These are phyloP conservation scores for Colletotrichum sp. DNA, from an alignment of 2,329 filamentous ascomycete species.

Conservation along the genomic window DNA sequence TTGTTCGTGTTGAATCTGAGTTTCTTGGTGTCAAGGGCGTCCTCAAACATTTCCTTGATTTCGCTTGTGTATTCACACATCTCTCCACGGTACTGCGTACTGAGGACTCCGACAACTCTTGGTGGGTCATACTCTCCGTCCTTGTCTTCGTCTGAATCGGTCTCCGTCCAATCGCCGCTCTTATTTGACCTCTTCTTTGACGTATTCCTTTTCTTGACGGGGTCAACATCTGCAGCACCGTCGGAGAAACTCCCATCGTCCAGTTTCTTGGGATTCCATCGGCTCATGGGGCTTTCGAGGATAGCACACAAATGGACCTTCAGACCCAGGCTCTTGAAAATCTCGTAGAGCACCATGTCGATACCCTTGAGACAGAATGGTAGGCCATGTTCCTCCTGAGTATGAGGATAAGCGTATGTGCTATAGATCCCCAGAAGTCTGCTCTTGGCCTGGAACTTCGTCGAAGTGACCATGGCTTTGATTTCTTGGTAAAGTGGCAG, in stretches of 20 bases:
- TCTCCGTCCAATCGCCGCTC: background rate
- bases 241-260: background rate
- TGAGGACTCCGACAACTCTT: background rate
- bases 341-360: background rate
- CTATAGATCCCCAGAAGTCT: background rate
- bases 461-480: background rate
- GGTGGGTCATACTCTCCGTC: background rate
- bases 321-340: background rate
- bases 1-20: background rate
- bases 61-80: background rate
- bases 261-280: fast-evolving
- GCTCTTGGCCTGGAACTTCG: background rate
- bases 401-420: background rate
- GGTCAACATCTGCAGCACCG: background rate
- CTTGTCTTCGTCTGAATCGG: background rate
- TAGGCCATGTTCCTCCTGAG: background rate
- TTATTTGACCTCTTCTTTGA: background rate
- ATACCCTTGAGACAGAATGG: background rate
- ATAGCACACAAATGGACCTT: background rate
- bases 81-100: fast-evolving
- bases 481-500: background rate
- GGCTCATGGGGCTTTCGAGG: background rate
- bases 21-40: fast-evolving
- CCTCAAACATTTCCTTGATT: background rate
- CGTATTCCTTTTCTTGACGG: fast-evolving